Percentiles rank a stretch among this genome's conserved stretches.
Evolutionary conservation across 352 stramenopile genomes (phyloP).

Genomic region (Peronospora farinosa): DNA sequence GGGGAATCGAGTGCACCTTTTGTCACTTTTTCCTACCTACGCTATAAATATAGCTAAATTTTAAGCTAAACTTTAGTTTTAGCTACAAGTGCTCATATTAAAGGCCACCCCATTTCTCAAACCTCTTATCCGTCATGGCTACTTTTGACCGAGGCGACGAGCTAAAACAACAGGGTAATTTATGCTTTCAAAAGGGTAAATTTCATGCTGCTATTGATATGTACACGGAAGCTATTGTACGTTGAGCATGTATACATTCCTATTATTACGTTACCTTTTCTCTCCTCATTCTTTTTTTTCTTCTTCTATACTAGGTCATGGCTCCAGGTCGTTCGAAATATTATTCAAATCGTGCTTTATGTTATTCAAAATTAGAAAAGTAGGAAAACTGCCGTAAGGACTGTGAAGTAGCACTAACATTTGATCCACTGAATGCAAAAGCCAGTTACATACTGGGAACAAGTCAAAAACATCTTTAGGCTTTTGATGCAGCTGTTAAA

Average conservation of each 20-base stretch:
- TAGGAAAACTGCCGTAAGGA: slow-evolving; percentile 63
- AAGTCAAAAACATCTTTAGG: slow-evolving; percentile 42
- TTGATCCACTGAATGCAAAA: slow-evolving; percentile 66
- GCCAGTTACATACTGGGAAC: slow-evolving; percentile 69
- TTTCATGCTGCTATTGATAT: slow-evolving; percentile 75
- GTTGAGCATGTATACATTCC: too few relatives aligned
- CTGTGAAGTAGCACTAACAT: slow-evolving; percentile 45
- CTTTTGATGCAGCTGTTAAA: slow-evolving; percentile 47
- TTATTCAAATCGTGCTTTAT: slow-evolving; percentile 78
- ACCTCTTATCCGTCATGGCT: too few relatives aligned
- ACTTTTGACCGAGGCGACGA: slow-evolving; percentile 43
- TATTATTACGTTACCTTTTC: too few relatives aligned
- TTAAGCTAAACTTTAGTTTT: too few relatives aligned
- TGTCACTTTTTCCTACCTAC: too few relatives aligned
- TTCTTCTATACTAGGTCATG: slow-evolving; percentile 35
- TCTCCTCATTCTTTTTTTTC: neutral
- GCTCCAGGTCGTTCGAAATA: slow-evolving; percentile 53
- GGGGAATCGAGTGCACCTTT: too few relatives aligned
- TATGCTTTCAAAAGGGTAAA: slow-evolving; percentile 78
- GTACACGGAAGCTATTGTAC: slow-evolving; percentile 82
- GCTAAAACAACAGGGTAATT: slow-evolving; percentile 77
- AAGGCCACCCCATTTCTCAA: too few relatives aligned
- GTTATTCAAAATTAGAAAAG: slow-evolving; percentile 57
- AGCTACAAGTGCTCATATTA: too few relatives aligned
- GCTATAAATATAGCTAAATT: too few relatives aligned